These are phyloP conservation scores for Leccinellum albellum DNA, from an alignment of 768 basidiomycete genomes.

Conservation along the genomic window DNA sequence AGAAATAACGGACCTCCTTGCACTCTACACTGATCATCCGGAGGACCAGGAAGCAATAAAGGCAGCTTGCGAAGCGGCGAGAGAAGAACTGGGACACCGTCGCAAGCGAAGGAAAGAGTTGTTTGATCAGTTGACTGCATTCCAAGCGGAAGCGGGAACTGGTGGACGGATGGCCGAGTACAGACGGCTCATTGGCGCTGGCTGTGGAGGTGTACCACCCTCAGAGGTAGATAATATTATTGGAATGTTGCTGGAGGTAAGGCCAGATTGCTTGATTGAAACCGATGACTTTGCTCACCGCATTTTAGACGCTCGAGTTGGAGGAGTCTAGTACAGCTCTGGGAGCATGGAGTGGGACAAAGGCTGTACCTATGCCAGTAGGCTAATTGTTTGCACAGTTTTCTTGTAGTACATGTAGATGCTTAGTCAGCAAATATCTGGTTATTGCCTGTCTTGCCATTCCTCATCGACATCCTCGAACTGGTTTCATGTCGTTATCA, in stretches of 20 bases:
- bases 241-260: conserved; percentile 79
- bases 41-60: conserved; percentile 52
- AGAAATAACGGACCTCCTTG: conserved; percentile 62
- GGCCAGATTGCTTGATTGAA: conserved; percentile 13
- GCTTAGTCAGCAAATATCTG: conserved; percentile 19
- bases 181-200: conserved; percentile 81
- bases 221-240: conserved; percentile 88
- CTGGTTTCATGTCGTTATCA: conserved; percentile 27
- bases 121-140: conserved; percentile 73
- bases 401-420: background rate
- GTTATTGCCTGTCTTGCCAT: background rate
- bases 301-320: conserved; percentile 67
- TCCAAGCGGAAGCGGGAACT: conserved; percentile 89
- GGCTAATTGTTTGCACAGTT: conserved; percentile 9
- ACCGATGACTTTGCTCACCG: conserved; percentile 1
- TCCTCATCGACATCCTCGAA: background rate
- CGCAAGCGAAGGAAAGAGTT: conserved; percentile 64
- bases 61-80: conserved; percentile 54
- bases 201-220: conserved; percentile 81
- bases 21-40: conserved; percentile 55
- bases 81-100: conserved; percentile 62
- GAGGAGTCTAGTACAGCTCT: conserved; percentile 70
- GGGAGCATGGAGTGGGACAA: conserved; percentile 37
- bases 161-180: conserved; percentile 88
- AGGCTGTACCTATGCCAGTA: conserved; percentile 18